These are phyloP conservation scores for Pseudogymnoascus sp. DNA, from an alignment of 2,329 filamentous ascomycete genomes.

Conservation along the genomic window DNA sequence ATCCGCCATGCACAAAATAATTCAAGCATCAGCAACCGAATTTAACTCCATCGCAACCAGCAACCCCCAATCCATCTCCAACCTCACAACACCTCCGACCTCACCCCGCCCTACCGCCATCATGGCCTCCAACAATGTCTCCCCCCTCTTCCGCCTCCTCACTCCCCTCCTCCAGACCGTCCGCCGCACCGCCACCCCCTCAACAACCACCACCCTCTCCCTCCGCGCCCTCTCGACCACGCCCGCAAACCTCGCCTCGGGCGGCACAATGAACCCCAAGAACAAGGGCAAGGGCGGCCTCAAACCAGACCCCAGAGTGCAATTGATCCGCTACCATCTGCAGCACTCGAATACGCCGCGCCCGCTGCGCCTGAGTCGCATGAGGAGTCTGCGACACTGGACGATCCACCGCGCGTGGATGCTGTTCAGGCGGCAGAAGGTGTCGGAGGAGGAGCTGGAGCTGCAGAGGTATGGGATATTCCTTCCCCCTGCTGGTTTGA, in stretches of 20 bases:
- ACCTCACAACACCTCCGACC: neutral
- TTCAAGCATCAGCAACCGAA: conserved; percentile 2
- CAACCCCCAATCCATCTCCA: conserved; percentile 6
- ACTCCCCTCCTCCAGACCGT: conserved; percentile 20
- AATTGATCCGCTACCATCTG: conserved; percentile 61
- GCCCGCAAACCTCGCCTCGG: conserved; percentile 9
- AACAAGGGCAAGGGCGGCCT: conserved; percentile 1
- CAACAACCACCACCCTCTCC: neutral
- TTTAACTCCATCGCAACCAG: conserved; percentile 8
- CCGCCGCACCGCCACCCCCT: conserved; percentile 11
- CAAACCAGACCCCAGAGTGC: conserved; percentile 27
- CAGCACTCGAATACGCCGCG: conserved; percentile 59
- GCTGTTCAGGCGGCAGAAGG: conserved; percentile 64
- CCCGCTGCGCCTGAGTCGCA: conserved; percentile 81
- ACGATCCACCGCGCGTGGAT: conserved; percentile 97
- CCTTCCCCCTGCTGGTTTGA: neutral
- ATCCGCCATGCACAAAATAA: neutral
- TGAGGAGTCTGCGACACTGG: conserved; percentile 88
- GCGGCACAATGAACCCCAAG: conserved; percentile 10
- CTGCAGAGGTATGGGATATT: conserved; percentile 51
- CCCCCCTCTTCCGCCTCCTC: conserved; percentile 19
- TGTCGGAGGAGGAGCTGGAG: conserved; percentile 55
- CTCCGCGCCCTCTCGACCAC: conserved; percentile 18
- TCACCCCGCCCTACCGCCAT: neutral
- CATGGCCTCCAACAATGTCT: conserved; percentile 17